Evolutionary conservation across 2,329 filamentous ascomycete species (phyloP), one percentile per base, ranked within the genome.

Genomic region (Ophiostoma tasmaniense): DNA sequence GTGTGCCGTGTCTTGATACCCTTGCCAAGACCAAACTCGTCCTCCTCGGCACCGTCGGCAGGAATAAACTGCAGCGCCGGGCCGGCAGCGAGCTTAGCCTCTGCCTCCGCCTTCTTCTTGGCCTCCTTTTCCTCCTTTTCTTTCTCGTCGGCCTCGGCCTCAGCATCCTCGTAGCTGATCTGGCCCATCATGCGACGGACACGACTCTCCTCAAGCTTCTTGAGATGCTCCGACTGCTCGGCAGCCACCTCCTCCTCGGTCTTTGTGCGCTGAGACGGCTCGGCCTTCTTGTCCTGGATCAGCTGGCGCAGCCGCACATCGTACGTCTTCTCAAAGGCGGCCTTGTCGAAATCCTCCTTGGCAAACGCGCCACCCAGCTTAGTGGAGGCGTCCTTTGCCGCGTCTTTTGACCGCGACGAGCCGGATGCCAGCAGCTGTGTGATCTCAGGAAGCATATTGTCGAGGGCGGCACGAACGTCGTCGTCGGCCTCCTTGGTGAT

Each of bases 401-500:
- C 35, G 73, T 73, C 73, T 25, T 20, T 42, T 17, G 25, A n/a
- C 4, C 42, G 52, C 39, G 35, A 61, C 25, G 75, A 25, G 79
- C 77, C 80, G 81, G 75, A 77, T 79, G 76, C 85, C 30, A 99
- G 81, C 55, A 96, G 84, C 67, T 84, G 83, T 72, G 93, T 89
- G 17, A 99, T 85, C 72, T 90, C 88, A 14, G 86, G 84, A 71
- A 98, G 83, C 55, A 92, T 91, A 76, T 93, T 89, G 77, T 99
- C 93, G 20, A 99, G 83, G 77, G 93, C 88, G 70, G 89, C 89
- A 70, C 93, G 86, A 68, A 97, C 79, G 73, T 97, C 94, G 66
- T 96, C 92, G 74, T 99, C 95, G 66, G 95, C 92, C 71, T 98
- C 95, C 76, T 97, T 97, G 35, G 88, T 87, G 71, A 92, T 89